Conservation (phyloP, 345 rosid species). For the Melaleuca quinquenervia region DNA sequence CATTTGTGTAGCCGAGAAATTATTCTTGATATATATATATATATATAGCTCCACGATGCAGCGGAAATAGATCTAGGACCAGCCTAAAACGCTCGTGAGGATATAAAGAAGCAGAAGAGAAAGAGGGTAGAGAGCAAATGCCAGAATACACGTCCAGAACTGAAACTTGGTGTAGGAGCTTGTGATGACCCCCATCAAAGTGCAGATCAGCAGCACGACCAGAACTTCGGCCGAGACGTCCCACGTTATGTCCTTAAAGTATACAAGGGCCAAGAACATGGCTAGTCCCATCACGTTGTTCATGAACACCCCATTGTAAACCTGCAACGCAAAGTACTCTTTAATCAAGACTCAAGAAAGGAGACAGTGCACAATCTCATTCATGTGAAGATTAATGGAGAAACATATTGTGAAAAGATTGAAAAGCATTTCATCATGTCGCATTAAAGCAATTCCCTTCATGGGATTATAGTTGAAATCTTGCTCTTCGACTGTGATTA, state of each 20-base stretch:
- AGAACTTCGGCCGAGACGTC: slow-evolving; percentile 34
- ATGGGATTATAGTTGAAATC: background rate
- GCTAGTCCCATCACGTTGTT: slow-evolving; percentile 28
- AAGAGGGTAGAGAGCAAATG: slow-evolving; percentile 26
- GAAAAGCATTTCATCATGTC: background rate
- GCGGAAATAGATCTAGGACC: slow-evolving; percentile 8
- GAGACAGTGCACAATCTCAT: fast-evolving
- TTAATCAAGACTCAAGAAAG: background rate
- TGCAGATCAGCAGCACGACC: slow-evolving; percentile 25
- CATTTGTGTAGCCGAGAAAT: background rate
- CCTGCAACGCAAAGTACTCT: background rate
- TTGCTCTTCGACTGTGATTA: background rate
- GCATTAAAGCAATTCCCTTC: background rate
- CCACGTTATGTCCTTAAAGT: slow-evolving; percentile 25
- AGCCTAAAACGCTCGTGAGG: slow-evolving; percentile 20
- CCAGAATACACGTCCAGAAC: slow-evolving; percentile 22
- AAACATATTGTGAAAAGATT: background rate
- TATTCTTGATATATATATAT: background rate
- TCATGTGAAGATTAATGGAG: background rate
- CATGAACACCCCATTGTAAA: slow-evolving; percentile 35
- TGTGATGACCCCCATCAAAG: slow-evolving; percentile 15
- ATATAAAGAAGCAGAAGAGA: slow-evolving; percentile 24
- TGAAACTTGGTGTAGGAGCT: slow-evolving; percentile 20
- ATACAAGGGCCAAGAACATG: slow-evolving; percentile 23
- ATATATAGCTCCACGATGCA: background rate